Evolutionary conservation across 495 filamentous ascomycete species (phyloP), one percentile per base, ranked within the genome.

Genomic region (Apiosordaria backusii): DNA sequence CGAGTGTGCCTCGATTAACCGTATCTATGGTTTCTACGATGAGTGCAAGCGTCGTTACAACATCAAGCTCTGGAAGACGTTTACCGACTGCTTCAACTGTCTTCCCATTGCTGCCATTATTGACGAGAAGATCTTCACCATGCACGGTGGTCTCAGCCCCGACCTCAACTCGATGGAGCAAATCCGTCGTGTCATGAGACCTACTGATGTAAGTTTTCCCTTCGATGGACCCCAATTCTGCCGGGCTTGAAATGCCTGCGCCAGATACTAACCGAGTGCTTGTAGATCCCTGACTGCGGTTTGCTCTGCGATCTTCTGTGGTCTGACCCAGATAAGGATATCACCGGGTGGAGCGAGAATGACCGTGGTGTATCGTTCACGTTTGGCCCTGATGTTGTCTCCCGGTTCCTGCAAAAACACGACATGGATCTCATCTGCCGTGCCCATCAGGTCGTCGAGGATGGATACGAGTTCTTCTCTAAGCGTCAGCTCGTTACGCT

Each of bases 41-140:
- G 95, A 99, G 79, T 99, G 95, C 87, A 99, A 99, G 85, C 89
- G 95, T 68, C 85, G 95, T 67, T 99, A 99, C 81, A 99, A 99
- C 83, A 99, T 99, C 83, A 99, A 99, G 87, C 88, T 99, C 68
- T 99, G 95, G 95, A 99, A 99, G 85, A 99, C 95, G 6, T 99
- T 99, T 76, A 99, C 95, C 50, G 95, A 99, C 74, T 99, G 95
- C 87, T 99, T 99, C 87, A 99, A 99, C 84, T 99, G 95, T 83
- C 79, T 99, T 75, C 95, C 95, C 29, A 99, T 99, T 79, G 95
- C 95, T n/a, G 95, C 95, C 64, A 99, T 99, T 79, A 99, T 99
- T 73, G 95, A 99, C 76, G 95, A 99, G 85, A 99, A 99, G 90
- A 99, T 99, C 73, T 98, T 99, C 86, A 99, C 95, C 67, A 99